phyloP scores from a whole-genome alignment of 768 basidiomycete genomes.

The Pisolithus marmoratus region DNA sequence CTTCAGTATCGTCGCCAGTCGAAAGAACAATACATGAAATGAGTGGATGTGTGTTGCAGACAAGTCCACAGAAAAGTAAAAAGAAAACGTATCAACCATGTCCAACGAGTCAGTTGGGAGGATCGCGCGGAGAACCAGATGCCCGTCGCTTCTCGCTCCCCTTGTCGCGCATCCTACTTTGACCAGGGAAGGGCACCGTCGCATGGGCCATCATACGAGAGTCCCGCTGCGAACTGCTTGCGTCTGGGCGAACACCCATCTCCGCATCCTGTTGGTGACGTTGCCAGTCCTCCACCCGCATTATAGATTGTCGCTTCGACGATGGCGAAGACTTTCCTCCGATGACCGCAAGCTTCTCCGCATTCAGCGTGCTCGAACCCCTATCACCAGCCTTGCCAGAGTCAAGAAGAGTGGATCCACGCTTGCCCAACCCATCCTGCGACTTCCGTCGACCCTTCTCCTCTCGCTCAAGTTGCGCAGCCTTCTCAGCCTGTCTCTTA shows the following conservation, averaged over 20 bases:
- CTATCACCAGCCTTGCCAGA: slow-evolving; percentile 27
- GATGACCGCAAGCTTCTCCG: slow-evolving; percentile 49
- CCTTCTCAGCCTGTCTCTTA: slow-evolving; percentile 68
- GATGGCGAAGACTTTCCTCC: slow-evolving; percentile 30
- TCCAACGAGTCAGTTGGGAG: slow-evolving; percentile 27
- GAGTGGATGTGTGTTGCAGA: not conserved
- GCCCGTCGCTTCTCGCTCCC: slow-evolving; percentile 25
- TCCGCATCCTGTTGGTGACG: slow-evolving; percentile 54
- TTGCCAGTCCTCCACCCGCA: slow-evolving; percentile 88
- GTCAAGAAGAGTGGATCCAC: slow-evolving; percentile 27
- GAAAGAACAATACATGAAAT: not conserved
- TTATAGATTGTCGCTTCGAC: slow-evolving; percentile 61
- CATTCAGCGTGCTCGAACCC: slow-evolving; percentile 45
- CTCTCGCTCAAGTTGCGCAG: slow-evolving; percentile 39
- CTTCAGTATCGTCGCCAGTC: not conserved
- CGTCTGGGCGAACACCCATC: slow-evolving; percentile 24
- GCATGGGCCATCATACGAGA: slow-evolving; percentile 13
- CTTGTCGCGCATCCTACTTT: slow-evolving; percentile 14
- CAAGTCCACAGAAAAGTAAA: not conserved
- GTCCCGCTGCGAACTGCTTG: slow-evolving; percentile 17
- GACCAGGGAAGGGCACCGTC: slow-evolving; percentile 31
- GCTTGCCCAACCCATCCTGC: slow-evolving; percentile 37
- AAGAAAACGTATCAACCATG: not conserved
- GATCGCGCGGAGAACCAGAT: slow-evolving; percentile 34
- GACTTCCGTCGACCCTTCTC: slow-evolving; percentile 44